These are phyloP conservation scores for Arachis hypogaea DNA, from an alignment of 306 rosid species.

Conservation along the genomic window DNA sequence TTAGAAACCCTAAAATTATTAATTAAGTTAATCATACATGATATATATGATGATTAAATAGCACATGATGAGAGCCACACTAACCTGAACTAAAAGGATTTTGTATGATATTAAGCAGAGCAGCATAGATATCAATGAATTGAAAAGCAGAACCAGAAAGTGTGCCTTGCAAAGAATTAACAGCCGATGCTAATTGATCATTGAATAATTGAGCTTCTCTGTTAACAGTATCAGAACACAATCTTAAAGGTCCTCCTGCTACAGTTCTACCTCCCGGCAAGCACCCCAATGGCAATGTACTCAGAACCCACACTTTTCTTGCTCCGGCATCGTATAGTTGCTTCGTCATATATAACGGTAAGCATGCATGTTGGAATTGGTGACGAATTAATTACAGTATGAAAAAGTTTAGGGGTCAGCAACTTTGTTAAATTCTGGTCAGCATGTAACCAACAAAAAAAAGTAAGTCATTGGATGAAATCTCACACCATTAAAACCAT, in stretches of 20 bases:
- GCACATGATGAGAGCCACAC: too few species aligned
- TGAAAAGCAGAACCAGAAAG: constrained; percentile 18
- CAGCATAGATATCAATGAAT: constrained; percentile 43
- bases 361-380: too few species aligned
- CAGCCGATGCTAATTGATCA: constrained; percentile 8
- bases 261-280: constrained; percentile 40
- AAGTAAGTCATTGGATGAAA: too few species aligned
- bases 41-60: too few species aligned
- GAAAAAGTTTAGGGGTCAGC: too few species aligned
- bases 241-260: not conserved
- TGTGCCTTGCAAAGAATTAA: not conserved
- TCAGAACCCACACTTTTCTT: constrained; percentile 40
- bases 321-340: constrained; percentile 46
- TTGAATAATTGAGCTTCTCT: constrained; percentile 35
- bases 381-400: too few species aligned
- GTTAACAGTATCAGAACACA: not conserved
- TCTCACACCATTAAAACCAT: too few species aligned
- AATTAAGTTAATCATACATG: too few species aligned
- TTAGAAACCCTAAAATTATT: constrained; percentile 43
- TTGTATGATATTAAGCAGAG: constrained; percentile 28
- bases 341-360: constrained; percentile 9
- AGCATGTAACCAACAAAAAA: too few species aligned
- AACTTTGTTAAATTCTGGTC: too few species aligned
- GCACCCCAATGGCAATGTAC: constrained; percentile 52
- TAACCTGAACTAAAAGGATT: constrained; percentile 29